A percentile compares a stretch with the other conserved stretches of the same genome.
Evolutionary conservation across 345 rosid genomes (phyloP).

Genomic region (Salix brachista): DNA sequence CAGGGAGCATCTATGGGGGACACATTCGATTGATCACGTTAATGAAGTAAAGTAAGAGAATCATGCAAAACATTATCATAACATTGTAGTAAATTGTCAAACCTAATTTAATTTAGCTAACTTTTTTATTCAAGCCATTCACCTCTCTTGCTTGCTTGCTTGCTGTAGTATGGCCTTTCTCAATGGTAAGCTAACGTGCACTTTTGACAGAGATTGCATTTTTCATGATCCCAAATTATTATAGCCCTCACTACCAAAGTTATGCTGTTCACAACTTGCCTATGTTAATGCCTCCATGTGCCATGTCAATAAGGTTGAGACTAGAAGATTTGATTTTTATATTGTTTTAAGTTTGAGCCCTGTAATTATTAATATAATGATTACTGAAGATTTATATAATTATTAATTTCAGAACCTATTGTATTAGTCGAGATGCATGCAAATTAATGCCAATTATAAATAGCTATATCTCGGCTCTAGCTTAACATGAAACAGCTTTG

Average conservation of each 20-base stretch:
- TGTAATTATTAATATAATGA: no score
- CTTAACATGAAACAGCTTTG: background rate
- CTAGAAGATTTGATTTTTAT: no score
- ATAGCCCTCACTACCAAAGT: background rate
- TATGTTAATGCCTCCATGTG: no score
- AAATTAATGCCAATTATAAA: no score
- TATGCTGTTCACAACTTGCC: background rate
- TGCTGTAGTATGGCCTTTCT: background rate
- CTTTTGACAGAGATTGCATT: background rate
- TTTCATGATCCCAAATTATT: background rate
- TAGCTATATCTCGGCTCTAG: background rate
- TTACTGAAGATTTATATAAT: no score
- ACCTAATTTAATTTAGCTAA: background rate
- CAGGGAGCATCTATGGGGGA: background rate
- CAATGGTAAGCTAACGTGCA: background rate
- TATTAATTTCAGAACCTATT: no score
- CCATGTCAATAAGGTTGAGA: background rate
- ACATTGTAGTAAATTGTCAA: background rate
- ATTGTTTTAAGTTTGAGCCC: no score
- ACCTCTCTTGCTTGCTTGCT: background rate
- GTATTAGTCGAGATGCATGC: no score
- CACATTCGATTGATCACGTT: background rate
- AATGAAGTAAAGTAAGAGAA: background rate
- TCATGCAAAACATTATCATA: constrained; percentile 5
- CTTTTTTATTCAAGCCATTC: background rate